phyloP scores from a whole-genome alignment of 1,284 basidiomycete genomes.

The Athelia psychrophila region DNA sequence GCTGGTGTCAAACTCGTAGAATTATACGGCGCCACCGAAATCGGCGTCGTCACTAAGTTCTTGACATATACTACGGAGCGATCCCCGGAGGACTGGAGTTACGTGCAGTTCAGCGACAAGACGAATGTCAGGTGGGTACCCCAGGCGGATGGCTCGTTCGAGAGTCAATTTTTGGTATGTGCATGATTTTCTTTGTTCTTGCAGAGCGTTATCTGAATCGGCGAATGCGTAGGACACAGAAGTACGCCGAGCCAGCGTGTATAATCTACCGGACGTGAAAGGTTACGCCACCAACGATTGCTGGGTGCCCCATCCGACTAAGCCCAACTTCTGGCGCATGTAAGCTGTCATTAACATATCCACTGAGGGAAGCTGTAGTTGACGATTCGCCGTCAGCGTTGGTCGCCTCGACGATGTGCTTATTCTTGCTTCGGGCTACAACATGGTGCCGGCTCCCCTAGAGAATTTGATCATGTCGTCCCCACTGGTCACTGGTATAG shows the following conservation, averaged over 20 bases:
- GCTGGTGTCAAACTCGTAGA: constrained; percentile 16
- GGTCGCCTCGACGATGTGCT: constrained; percentile 35
- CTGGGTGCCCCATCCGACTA: constrained; percentile 28
- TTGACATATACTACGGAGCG: constrained; percentile 2
- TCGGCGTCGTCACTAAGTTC: constrained; percentile 2
- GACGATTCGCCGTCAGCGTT: constrained; percentile 20
- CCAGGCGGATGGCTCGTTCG: constrained; percentile 16
- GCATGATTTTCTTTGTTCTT: neutral
- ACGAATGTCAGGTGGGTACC: constrained; percentile 17
- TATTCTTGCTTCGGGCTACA: constrained; percentile 37
- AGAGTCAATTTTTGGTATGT: constrained; percentile 22
- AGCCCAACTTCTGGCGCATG: constrained; percentile 31
- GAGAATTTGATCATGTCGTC: constrained; percentile 25
- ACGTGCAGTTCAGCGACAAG: constrained; percentile 17
- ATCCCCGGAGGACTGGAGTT: constrained; percentile 18
- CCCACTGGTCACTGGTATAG: constrained; percentile 10
- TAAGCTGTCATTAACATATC: constrained; percentile 13
- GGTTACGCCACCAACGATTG: constrained; percentile 33
- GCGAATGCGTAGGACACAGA: neutral
- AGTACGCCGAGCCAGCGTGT: constrained; percentile 20
- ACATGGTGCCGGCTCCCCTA: constrained; percentile 36
- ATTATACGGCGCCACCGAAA: constrained; percentile 21
- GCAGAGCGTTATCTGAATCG: no score
- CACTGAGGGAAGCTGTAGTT: neutral
- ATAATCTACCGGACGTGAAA: constrained; percentile 26